A percentile compares a stretch with the other conserved stretches of the same genome.
Conservation (phyloP, 2,329 filamentous ascomycete genomes). For the Graphilbum fragrans region DNA sequence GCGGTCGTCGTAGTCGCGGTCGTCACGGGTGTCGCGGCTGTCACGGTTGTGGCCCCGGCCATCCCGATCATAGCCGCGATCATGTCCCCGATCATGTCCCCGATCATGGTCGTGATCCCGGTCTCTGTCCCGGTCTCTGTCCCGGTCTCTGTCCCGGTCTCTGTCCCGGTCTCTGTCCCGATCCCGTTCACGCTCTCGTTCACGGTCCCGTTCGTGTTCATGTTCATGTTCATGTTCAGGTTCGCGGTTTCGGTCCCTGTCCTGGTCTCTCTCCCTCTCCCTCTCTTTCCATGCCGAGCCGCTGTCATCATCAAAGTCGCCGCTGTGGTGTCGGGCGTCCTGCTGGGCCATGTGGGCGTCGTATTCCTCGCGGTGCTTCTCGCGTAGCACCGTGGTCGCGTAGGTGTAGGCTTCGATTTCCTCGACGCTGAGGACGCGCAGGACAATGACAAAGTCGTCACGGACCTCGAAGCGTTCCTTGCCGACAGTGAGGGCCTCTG, state of each 20-base stretch:
- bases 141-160: too few species aligned
- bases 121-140: neutral
- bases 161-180: too few species aligned
- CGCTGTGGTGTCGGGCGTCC: too few species aligned
- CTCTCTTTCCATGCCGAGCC: too few species aligned
- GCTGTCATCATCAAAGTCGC: too few species aligned
- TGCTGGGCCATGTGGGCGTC: too few species aligned
- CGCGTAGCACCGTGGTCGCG: constrained; percentile 70
- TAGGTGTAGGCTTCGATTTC: constrained; percentile 82
- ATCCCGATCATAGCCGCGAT: neutral
- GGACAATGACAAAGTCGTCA: constrained; percentile 87
- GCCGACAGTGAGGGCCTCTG: constrained; percentile 72
- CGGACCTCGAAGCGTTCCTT: constrained; percentile 86
- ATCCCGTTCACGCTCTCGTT: too few species aligned
- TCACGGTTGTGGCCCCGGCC: constrained; percentile 2
- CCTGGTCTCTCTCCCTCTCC: too few species aligned
- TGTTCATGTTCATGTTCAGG: too few species aligned
- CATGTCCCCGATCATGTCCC: neutral
- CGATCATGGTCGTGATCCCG: constrained; percentile 18
- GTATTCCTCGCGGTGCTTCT: too few species aligned
- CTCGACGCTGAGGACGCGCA: constrained; percentile 75
- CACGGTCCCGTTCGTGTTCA: too few species aligned
- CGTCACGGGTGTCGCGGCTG: neutral
- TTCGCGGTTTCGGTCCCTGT: too few species aligned
- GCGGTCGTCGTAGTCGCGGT: constrained; percentile 1